Percentiles rank a stretch among this genome's conserved stretches.
Evolutionary conservation across 148 eudicot species (phyloP).

Genomic region (Euryodendron excelsum): DNA sequence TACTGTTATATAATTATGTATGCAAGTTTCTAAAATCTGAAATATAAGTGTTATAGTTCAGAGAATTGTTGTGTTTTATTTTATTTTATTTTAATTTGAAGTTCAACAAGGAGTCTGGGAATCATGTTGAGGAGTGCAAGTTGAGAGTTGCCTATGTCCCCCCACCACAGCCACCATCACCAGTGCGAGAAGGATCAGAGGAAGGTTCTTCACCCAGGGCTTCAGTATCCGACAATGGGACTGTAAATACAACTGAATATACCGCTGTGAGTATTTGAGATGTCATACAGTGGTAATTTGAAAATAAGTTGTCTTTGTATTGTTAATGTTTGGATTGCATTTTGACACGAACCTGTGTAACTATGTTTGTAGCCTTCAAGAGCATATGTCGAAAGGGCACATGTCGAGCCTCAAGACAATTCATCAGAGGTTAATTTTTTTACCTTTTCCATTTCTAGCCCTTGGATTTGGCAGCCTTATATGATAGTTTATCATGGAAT

Average conservation of each 20-base stretch:
- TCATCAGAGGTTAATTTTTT: constrained; percentile 39
- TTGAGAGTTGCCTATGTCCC: constrained; percentile 74
- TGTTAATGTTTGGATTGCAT: neutral
- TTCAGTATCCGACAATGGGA: constrained; percentile 75
- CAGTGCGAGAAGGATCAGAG: constrained; percentile 72
- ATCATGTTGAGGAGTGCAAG: constrained; percentile 76
- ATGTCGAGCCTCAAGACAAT: constrained; percentile 36
- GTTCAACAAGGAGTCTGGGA: constrained; percentile 84
- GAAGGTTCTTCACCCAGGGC: constrained; percentile 77
- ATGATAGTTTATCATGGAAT: neutral
- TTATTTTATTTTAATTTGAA: constrained; percentile 21
- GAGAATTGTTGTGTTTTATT: neutral
- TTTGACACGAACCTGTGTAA: constrained; percentile 2
- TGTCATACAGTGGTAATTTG: neutral
- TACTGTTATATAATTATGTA: neutral
- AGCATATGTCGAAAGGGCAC: constrained; percentile 31
- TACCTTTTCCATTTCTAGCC: neutral
- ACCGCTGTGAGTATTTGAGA: constrained; percentile 47
- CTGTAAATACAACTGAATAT: constrained; percentile 34
- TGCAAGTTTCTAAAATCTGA: neutral
- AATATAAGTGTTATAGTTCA: neutral
- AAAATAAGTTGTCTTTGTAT: neutral
- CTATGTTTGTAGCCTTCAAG: constrained; percentile 35
- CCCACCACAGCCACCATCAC: constrained; percentile 67
- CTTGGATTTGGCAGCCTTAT: neutral